A percentile compares a stretch with the other conserved stretches of the same genome.
Evolutionary conservation across 768 basidiomycete species (phyloP).

Genomic region (Boletus speciosus): DNA sequence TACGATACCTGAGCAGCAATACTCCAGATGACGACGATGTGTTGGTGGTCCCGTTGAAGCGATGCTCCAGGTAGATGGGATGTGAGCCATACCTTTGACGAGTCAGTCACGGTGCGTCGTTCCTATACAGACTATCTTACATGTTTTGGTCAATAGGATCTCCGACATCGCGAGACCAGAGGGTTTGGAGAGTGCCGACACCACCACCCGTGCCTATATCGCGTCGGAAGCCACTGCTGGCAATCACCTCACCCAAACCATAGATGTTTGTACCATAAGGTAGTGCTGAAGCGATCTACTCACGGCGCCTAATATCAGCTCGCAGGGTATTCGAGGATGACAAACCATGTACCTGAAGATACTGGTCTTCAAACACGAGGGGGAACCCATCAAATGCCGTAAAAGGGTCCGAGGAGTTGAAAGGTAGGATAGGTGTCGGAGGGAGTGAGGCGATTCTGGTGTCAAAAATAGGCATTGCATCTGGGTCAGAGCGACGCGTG

Average conservation of each 20-base stretch:
- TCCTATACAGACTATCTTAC: slow-evolving; percentile 35
- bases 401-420: slow-evolving; percentile 46
- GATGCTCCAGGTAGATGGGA: slow-evolving; percentile 70
- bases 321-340: not conserved
- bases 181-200: slow-evolving; percentile 57
- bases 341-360: slow-evolving; percentile 52
- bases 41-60: slow-evolving; percentile 49
- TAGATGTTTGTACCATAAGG: slow-evolving; percentile 70
- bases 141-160: slow-evolving; percentile 68
- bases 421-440: slow-evolving; percentile 52
- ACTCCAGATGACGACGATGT: slow-evolving; percentile 69
- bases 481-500: slow-evolving; percentile 58
- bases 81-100: slow-evolving; percentile 62
- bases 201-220: slow-evolving; percentile 50
- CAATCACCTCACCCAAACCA: slow-evolving; percentile 71
- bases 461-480: slow-evolving; percentile 60
- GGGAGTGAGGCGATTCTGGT: slow-evolving; percentile 64
- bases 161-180: slow-evolving; percentile 61
- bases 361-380: slow-evolving; percentile 77
- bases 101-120: not conserved
- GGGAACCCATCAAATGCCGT: slow-evolving; percentile 63
- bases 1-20: slow-evolving; percentile 58
- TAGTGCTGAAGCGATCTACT: slow-evolving; percentile 59
- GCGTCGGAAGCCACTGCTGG: slow-evolving; percentile 65
- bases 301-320: not conserved